Evolutionary conservation across 805 yeast species (phyloP), one percentile per base, ranked within the genome.

Genomic region (Pichia kluyveri): DNA sequence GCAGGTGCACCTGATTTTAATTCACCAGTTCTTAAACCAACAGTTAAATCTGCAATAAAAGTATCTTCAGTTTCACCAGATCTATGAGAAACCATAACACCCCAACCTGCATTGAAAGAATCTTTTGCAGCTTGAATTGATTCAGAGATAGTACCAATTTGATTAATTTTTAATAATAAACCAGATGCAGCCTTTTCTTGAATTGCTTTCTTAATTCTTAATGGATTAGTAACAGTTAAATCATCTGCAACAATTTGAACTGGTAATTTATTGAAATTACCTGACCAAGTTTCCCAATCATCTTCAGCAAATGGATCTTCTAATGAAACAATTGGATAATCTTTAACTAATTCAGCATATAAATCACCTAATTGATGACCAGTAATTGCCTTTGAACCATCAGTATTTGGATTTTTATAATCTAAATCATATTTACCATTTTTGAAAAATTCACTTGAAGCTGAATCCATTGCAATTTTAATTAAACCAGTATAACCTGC

Each of bases 1-100:
- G 97, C 96, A 69, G 98, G 98, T 70, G 99, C 98, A 83, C 99
- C 99, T 62, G 97, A 87, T 90, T 91, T 91, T 76, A 91, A 86
- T 81, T 91, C 98, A 71, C 97, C 99, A 60, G 95, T 65, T 83
- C 97, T 88, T 72, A 91, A 81, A 80, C 98, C 98, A 65, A 93
- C 99, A 66, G 88, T 78, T 70, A 91, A 81, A 75, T 91, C 98
- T 68, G 99, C 98, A 72, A 91, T 91, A 79, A 87, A 83, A 66
- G 95, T 84, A 76, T 93, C 99, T 79, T 93, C 99, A 60, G 97
- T 90, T 82, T 91, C 99, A 78, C 99, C 99, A 63, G 97, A 90
- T 83, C 99, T 89, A 88, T 91, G 99, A 67, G 97, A 90, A 65
- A 93, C 98, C 97, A 91, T 90, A 69, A 90, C 96, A 80, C 97